A percentile compares a stretch with the other conserved stretches of the same genome.
These are phyloP conservation scores for Dianthus caryophyllus DNA, from an alignment of 148 eudicot genomes.

Conservation along the genomic window DNA sequence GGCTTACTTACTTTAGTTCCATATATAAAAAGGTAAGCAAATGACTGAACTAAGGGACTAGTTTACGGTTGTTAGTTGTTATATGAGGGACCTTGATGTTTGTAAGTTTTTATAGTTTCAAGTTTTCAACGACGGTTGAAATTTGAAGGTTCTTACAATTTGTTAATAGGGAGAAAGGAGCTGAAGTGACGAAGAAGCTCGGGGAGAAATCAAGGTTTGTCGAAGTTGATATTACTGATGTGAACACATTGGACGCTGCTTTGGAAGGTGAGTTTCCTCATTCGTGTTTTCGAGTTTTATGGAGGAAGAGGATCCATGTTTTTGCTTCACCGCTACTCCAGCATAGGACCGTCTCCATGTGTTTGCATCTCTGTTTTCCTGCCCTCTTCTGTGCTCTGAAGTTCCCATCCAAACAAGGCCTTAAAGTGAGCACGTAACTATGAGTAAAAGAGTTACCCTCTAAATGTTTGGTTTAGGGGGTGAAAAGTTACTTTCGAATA, in stretches of 20 bases:
- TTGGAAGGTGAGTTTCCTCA: constrained; percentile 47
- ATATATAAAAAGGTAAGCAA: no score
- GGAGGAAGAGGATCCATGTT: no score
- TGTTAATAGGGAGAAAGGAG: constrained; percentile 73
- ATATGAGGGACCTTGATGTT: neutral
- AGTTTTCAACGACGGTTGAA: constrained; percentile 6
- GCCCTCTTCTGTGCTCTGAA: no score
- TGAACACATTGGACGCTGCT: constrained; percentile 45
- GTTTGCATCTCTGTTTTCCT: no score
- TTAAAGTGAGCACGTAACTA: neutral
- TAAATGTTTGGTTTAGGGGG: neutral
- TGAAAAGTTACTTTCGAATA: neutral
- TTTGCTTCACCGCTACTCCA: no score
- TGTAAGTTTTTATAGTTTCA: neutral
- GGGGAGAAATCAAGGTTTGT: constrained; percentile 71
- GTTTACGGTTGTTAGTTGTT: neutral
- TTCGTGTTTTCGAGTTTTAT: no score
- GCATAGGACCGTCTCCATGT: no score
- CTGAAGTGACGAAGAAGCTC: constrained; percentile 60
- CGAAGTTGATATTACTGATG: constrained; percentile 54
- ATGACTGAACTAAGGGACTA: no score
- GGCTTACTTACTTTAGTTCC: no score
- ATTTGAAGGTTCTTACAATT: neutral
- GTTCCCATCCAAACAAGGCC: no score
- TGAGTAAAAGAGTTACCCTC: neutral